These are phyloP conservation scores for Suillus sp. DNA, from an alignment of 768 basidiomycete species.

Conservation along the genomic window DNA sequence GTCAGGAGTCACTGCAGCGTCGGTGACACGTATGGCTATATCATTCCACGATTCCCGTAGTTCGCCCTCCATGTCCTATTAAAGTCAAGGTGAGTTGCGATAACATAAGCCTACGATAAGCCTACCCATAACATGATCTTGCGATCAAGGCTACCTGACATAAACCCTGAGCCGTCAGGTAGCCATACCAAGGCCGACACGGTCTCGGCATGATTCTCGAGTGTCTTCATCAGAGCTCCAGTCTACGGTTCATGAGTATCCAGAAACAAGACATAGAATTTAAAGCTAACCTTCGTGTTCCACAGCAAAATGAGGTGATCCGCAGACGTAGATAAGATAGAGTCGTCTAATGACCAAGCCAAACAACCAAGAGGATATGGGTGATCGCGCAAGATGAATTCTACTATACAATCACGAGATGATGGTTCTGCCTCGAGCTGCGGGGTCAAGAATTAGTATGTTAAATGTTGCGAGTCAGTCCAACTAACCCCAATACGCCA, in stretches of 20 bases:
- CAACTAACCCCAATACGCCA: constrained; percentile 80
- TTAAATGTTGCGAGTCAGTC: constrained; percentile 17
- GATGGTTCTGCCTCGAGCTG: constrained; percentile 52
- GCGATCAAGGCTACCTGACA: constrained; percentile 86
- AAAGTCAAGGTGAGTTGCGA: constrained; percentile 17
- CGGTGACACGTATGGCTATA: constrained; percentile 78
- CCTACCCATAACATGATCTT: constrained; percentile 84
- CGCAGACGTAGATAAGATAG: constrained; percentile 78
- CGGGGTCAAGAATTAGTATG: constrained; percentile 19
- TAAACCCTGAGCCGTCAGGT: constrained; percentile 86
- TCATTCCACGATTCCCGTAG: constrained; percentile 68
- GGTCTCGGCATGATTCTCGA: constrained; percentile 76
- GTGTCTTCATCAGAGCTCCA: constrained; percentile 65
- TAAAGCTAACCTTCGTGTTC: constrained; percentile 76
- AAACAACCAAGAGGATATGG: constrained; percentile 76
- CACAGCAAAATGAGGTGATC: constrained; percentile 86
- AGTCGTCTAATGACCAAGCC: constrained; percentile 92
- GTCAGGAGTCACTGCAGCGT: constrained; percentile 87
- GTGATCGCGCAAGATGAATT: constrained; percentile 73
- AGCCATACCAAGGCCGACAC: constrained; percentile 89
- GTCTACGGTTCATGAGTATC: constrained; percentile 49
- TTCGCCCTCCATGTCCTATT: constrained; percentile 75
- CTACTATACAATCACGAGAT: constrained; percentile 59
- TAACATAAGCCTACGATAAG: constrained; percentile 15
- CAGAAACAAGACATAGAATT: constrained; percentile 11